These are phyloP conservation scores for Albophoma yamanashiensis DNA, from an alignment of 2,329 filamentous ascomycete genomes.

Conservation along the genomic window DNA sequence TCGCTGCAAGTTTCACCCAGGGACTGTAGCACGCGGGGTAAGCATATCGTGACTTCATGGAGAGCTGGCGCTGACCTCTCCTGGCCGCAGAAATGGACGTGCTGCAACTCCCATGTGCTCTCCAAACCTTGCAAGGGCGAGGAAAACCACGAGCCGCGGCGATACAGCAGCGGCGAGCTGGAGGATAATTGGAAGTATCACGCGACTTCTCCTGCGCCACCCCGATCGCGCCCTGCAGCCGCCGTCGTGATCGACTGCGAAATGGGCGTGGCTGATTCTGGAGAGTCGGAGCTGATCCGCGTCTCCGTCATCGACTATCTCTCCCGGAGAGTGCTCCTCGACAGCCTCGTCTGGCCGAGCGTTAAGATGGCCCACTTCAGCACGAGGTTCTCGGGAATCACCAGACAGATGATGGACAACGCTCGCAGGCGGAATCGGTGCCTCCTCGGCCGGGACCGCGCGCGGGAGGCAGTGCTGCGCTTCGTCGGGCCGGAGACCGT, in stretches of 20 bases:
- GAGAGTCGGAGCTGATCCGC: slow-evolving; percentile 40
- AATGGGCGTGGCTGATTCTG: slow-evolving; percentile 34
- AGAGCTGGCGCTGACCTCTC: background rate
- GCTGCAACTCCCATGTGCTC: slow-evolving; percentile 13
- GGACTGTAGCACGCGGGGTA: slow-evolving; percentile 16
- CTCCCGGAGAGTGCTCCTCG: slow-evolving; percentile 33
- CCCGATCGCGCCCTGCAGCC: slow-evolving; percentile 1
- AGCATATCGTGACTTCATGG: background rate
- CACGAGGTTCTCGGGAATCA: slow-evolving; percentile 39
- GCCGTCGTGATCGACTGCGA: slow-evolving; percentile 43
- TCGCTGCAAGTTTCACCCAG: slow-evolving; percentile 17
- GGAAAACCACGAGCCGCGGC: slow-evolving; percentile 13
- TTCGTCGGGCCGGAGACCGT: slow-evolving; percentile 35
- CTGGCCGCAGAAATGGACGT: slow-evolving; percentile 16
- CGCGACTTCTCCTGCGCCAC: slow-evolving; percentile 7
- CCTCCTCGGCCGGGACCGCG: slow-evolving; percentile 29
- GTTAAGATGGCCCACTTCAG: slow-evolving; percentile 36
- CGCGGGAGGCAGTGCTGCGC: slow-evolving; percentile 29
- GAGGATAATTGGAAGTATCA: slow-evolving; percentile 15
- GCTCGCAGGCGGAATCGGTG: slow-evolving; percentile 20
- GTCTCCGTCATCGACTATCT: slow-evolving; percentile 41
- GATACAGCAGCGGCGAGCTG: slow-evolving; percentile 14
- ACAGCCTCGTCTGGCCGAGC: slow-evolving; percentile 37
- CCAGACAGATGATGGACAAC: slow-evolving; percentile 22
- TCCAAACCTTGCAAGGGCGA: slow-evolving; percentile 14